These are phyloP conservation scores for Phialemoniopsis sp. DNA, from an alignment of 2,329 filamentous ascomycete species.

Conservation along the genomic window DNA sequence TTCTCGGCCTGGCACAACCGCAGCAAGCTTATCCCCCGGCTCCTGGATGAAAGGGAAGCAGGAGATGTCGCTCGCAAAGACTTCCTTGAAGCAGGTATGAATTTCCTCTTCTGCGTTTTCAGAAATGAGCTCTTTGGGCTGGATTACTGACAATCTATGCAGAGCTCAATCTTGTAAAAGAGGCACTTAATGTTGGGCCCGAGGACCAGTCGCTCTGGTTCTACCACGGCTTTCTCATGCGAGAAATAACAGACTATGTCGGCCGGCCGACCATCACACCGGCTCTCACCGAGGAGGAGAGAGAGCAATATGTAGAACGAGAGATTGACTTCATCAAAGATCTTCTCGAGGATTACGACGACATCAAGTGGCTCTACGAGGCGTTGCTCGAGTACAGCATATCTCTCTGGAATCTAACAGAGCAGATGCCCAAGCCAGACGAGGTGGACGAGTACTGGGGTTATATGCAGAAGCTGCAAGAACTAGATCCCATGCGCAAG, in stretches of 20 bases:
- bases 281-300: conserved; percentile 56
- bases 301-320: conserved; percentile 58
- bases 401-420: conserved; percentile 49
- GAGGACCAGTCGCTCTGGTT: conserved; percentile 97
- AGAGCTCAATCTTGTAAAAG: conserved; percentile 73
- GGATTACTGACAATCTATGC: conserved; percentile 16
- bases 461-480: conserved; percentile 64
- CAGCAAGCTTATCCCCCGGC: conserved; percentile 72
- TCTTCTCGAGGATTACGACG: conserved; percentile 53
- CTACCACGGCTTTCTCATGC: conserved; percentile 86
- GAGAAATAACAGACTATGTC: conserved; percentile 53
- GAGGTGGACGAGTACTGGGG: conserved; percentile 40
- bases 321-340: conserved; percentile 75
- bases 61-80: conserved; percentile 56
- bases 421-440: conserved; percentile 28
- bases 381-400: conserved; percentile 73
- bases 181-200: conserved; percentile 81
- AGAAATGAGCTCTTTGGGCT: too few species aligned
- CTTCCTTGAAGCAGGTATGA: conserved; percentile 67
- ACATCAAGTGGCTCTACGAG: conserved; percentile 83
- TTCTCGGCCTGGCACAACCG: conserved; percentile 97
- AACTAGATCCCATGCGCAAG: conserved; percentile 68
- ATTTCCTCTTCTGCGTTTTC: background rate
- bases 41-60: conserved; percentile 69
- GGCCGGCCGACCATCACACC: conserved; percentile 58